Evolutionary conservation across 139 green algal genomes (phyloP).

Genomic region (Edaphochlamys debaryana): DNA sequence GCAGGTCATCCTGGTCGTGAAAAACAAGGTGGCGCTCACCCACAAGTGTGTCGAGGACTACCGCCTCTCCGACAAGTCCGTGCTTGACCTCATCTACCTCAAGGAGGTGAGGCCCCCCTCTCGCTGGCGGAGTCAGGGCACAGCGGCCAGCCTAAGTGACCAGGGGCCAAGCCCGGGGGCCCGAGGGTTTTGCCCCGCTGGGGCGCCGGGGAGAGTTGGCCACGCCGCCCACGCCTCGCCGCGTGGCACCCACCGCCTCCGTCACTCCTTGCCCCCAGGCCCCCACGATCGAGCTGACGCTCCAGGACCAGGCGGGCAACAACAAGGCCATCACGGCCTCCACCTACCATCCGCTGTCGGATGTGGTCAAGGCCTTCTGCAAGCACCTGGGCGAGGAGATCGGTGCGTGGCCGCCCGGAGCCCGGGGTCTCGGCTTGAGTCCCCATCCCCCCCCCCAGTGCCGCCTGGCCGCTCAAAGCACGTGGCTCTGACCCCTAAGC

Average conservation of each 20-base stretch:
- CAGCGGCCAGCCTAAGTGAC: too few relatives aligned
- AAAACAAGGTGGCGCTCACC: constrained; percentile 33
- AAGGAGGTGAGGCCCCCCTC: constrained; percentile 16
- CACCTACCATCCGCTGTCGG: constrained; percentile 23
- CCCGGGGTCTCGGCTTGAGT: too few relatives aligned
- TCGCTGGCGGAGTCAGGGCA: not conserved
- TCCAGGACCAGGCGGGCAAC: constrained; percentile 11
- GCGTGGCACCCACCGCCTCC: not conserved
- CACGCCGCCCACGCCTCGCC: too few relatives aligned
- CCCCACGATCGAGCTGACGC: constrained; percentile 23
- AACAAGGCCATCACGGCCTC: constrained; percentile 11
- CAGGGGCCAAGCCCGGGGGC: too few relatives aligned
- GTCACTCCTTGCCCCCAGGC: not conserved
- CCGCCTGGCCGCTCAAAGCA: too few relatives aligned
- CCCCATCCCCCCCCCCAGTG: too few relatives aligned
- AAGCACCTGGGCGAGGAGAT: constrained; percentile 31
- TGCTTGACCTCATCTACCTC: constrained; percentile 37
- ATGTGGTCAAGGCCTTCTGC: constrained; percentile 34
- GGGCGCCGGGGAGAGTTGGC: too few relatives aligned
- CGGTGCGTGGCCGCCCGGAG: too few relatives aligned
- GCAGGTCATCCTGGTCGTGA: constrained; percentile 42
- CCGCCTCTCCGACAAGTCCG: constrained; percentile 30
- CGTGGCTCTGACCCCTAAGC: too few relatives aligned
- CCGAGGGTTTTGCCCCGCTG: too few relatives aligned
- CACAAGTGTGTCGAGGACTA: constrained; percentile 46